These are phyloP conservation scores for Debaryomyces psychrophilus DNA, from an alignment of 1,139 yeast species.

Conservation along the genomic window DNA sequence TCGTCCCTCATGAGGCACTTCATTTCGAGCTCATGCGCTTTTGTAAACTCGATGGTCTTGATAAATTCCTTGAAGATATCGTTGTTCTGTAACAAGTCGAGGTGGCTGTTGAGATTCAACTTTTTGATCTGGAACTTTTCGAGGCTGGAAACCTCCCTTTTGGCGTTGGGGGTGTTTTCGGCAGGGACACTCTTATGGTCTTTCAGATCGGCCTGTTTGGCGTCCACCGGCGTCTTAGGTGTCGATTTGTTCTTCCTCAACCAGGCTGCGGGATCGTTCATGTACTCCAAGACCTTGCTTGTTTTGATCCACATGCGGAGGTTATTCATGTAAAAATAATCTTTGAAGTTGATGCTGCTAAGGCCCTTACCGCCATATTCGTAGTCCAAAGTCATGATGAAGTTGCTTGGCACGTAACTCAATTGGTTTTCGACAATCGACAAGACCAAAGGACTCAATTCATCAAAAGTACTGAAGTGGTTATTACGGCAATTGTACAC, in stretches of 20 bases:
- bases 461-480: conserved; percentile 39
- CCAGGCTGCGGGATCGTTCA: conserved; percentile 30
- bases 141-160: conserved; percentile 23
- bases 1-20: conserved; percentile 16
- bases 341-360: conserved; percentile 28
- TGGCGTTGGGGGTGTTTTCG: conserved; percentile 7
- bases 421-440: conserved; percentile 39
- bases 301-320: conserved; percentile 39
- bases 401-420: conserved; percentile 38
- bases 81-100: conserved; percentile 31
- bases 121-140: conserved; percentile 27
- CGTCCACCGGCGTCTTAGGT: no score
- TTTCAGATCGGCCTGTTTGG: conserved; percentile 6
- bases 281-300: conserved; percentile 29
- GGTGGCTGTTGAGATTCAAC: conserved; percentile 29
- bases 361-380: conserved; percentile 35
- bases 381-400: conserved; percentile 27
- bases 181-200: not conserved
- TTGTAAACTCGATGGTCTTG: conserved; percentile 28
- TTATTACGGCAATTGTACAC: conserved; percentile 49
- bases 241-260: conserved; percentile 16
- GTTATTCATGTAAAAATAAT: conserved; percentile 33
- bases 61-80: conserved; percentile 30
- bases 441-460: conserved; percentile 34
- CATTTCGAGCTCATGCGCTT: conserved; percentile 33